These are phyloP conservation scores for Tuber brumale DNA, from an alignment of 495 filamentous ascomycete genomes.

Conservation along the genomic window DNA sequence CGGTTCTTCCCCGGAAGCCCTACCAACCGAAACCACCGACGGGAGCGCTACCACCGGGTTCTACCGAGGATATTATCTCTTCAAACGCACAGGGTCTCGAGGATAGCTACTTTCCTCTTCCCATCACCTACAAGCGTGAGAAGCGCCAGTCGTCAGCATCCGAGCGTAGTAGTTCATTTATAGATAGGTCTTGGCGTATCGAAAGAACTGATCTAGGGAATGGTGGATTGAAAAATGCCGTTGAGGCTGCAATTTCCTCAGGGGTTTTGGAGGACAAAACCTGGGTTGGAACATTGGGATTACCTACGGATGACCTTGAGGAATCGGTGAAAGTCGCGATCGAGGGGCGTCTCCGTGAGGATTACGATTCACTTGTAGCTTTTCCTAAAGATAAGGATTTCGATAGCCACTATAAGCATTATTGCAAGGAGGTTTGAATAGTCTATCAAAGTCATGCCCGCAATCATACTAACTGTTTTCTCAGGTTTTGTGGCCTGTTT, in stretches of 20 bases:
- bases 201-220: constrained; percentile 82
- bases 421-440: constrained; percentile 59
- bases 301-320: constrained; percentile 76
- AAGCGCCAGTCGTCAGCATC: constrained; percentile 36
- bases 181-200: constrained; percentile 64
- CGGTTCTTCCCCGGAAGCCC: constrained; percentile 54
- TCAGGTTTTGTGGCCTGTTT: constrained; percentile 80
- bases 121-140: constrained; percentile 33
- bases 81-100: constrained; percentile 24
- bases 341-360: constrained; percentile 64
- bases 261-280: constrained; percentile 60
- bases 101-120: constrained; percentile 31
- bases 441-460: background rate
- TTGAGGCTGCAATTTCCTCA: constrained; percentile 63
- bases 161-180: constrained; percentile 50
- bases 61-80: constrained; percentile 53
- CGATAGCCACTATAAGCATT: constrained; percentile 86
- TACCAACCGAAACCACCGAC: constrained; percentile 67
- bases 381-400: constrained; percentile 82
- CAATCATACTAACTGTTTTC: background rate
- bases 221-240: constrained; percentile 79
- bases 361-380: constrained; percentile 73
- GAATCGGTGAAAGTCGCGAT: constrained; percentile 68
- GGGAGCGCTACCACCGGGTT: constrained; percentile 62
- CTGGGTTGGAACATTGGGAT: constrained; percentile 87